phyloP scores from a whole-genome alignment of 495 filamentous ascomycete species.

The Aspergillus bridgeri region DNA sequence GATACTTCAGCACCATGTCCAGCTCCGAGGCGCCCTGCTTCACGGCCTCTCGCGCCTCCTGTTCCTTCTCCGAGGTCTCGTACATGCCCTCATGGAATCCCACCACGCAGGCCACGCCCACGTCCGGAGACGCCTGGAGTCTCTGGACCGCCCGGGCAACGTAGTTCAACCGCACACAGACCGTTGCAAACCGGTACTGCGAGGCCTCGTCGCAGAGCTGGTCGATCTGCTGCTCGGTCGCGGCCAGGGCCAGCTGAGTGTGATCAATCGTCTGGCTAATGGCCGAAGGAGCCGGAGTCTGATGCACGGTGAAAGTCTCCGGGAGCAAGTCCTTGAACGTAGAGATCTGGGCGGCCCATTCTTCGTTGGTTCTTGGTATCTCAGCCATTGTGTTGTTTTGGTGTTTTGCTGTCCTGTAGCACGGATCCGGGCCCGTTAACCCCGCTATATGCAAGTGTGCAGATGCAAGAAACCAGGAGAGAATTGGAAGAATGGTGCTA shows the following conservation, averaged over 20 bases:
- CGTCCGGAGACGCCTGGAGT: slow-evolving; percentile 43
- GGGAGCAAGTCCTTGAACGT: slow-evolving; percentile 25
- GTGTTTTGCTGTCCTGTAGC: background rate
- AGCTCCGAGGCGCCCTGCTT: slow-evolving; percentile 58
- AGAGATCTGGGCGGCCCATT: slow-evolving; percentile 35
- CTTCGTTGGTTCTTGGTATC: slow-evolving; percentile 30
- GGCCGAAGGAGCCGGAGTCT: slow-evolving; percentile 17
- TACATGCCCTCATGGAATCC: slow-evolving; percentile 65
- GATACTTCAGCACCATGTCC: slow-evolving; percentile 66
- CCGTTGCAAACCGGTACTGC: slow-evolving; percentile 55
- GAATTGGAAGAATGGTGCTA: background rate
- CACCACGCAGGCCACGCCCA: slow-evolving; percentile 60
- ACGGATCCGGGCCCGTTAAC: background rate
- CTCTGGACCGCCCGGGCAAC: slow-evolving; percentile 52
- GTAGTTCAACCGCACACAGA: slow-evolving; percentile 55
- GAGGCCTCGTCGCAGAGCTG: slow-evolving; percentile 61
- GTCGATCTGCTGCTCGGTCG: slow-evolving; percentile 53
- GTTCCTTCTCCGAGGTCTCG: slow-evolving; percentile 48
- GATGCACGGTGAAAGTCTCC: slow-evolving; percentile 22
- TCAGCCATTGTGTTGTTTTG: slow-evolving; percentile 12
- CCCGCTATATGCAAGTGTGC: background rate
- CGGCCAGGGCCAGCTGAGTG: slow-evolving; percentile 57
- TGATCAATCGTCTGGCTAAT: slow-evolving; percentile 58
- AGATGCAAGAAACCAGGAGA: background rate
- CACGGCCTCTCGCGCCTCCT: slow-evolving; percentile 56